Percentiles rank a stretch among this genome's conserved stretches.
Conservation (phyloP, 1,284 basidiomycete species). For the Microbotryomycetes sp. region DNA sequence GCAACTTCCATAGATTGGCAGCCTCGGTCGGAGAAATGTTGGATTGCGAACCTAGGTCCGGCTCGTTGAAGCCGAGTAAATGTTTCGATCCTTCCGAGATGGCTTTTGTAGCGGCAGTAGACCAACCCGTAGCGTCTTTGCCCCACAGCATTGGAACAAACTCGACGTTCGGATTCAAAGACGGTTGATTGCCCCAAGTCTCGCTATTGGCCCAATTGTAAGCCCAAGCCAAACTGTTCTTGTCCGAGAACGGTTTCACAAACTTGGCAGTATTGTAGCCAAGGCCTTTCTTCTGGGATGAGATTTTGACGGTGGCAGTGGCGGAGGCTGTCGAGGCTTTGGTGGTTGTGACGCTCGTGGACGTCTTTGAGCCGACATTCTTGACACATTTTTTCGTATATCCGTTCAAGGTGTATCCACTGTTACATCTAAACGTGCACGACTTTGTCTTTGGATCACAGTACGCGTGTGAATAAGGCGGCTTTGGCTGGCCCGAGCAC, state of each 20-base stretch:
- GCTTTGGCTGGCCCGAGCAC: neutral
- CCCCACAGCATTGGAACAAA: conserved; percentile 29
- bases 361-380: neutral
- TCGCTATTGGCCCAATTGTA: conserved; percentile 26
- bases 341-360: neutral
- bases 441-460: neutral
- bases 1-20: conserved; percentile 3
- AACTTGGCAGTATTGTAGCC: conserved; percentile 9
- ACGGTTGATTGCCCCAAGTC: neutral
- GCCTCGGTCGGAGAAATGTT: conserved; percentile 5
- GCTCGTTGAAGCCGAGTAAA: conserved; percentile 13
- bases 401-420: neutral
- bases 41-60: conserved; percentile 1
- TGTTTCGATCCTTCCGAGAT: conserved; percentile 2
- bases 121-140: neutral
- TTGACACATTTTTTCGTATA: neutral
- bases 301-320: conserved; percentile 1
- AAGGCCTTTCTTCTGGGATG: conserved; percentile 18
- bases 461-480: neutral
- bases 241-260: neutral
- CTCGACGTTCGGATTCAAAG: conserved; percentile 10
- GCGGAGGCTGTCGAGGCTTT: neutral
- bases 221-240: conserved; percentile 7
- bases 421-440: neutral
- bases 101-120: neutral